Evolutionary conservation across 768 basidiomycete genomes (phyloP).

Genomic region (Rubroboletus pulcherrimus): DNA sequence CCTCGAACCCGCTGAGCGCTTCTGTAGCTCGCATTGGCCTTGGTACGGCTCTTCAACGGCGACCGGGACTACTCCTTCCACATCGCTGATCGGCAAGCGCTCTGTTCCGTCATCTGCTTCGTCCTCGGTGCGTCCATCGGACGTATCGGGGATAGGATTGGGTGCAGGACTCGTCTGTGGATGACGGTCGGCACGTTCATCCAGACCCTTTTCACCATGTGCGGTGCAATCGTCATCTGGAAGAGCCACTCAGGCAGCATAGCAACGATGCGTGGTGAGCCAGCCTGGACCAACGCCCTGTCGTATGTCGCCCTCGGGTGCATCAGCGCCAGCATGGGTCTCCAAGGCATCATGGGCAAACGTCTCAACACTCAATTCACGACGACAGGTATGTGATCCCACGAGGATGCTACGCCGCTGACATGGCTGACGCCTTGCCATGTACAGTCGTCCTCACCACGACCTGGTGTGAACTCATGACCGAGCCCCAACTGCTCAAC

Average conservation of each 20-base stretch:
- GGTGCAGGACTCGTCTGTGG: constrained; percentile 71
- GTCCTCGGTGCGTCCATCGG: constrained; percentile 73
- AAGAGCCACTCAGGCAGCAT: constrained; percentile 57
- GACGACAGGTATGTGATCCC: constrained; percentile 55
- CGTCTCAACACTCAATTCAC: constrained; percentile 75
- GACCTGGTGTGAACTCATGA: constrained; percentile 85
- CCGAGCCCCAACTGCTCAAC: constrained; percentile 72
- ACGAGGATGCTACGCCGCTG: not conserved
- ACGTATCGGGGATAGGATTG: constrained; percentile 80
- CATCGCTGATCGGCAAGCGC: constrained; percentile 77
- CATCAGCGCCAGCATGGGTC: constrained; percentile 70
- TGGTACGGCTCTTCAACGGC: constrained; percentile 73
- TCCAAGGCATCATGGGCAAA: constrained; percentile 86
- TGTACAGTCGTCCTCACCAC: constrained; percentile 73
- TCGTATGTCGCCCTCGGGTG: constrained; percentile 74
- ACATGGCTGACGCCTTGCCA: not conserved
- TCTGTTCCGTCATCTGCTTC: constrained; percentile 78
- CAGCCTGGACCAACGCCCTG: constrained; percentile 64
- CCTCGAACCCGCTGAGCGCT: not conserved
- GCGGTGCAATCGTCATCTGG: constrained; percentile 67
- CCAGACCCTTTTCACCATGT: constrained; percentile 76
- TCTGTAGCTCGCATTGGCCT: constrained; percentile 65
- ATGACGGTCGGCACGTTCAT: constrained; percentile 66
- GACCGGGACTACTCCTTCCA: constrained; percentile 61
- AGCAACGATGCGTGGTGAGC: constrained; percentile 51